Evolutionary conservation across 1,139 yeast species (phyloP), one percentile per base, ranked within the genome.

Genomic region (Yamadazyma conglobata): DNA sequence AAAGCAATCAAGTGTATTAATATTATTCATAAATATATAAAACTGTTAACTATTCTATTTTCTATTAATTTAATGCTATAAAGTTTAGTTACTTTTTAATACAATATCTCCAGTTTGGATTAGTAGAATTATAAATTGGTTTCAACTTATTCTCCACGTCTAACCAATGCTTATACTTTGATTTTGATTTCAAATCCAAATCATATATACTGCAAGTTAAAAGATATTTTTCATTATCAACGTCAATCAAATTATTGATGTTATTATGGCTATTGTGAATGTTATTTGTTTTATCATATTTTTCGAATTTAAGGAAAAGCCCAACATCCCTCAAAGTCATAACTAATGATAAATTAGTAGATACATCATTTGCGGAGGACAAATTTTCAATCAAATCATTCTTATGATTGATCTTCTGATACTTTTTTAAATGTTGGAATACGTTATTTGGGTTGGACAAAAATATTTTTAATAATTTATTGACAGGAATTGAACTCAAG

Each of bases 291-390:
- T 38, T 45, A 39, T 62, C 56, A 32, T 51, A 58, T 38, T 58
- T 59, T 39, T 61, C 69, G 42, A 72, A 55, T 31, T 58, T 61
- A 23, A 71, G 46, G 37, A 75, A 70, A 10, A 76, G 42, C 2
- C 80, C 77, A 12, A 73, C 73, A 46, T 76, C 82, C 38, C 79
- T 56, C 33, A 76, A 47, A 0, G 81, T 70, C 81, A 76, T 76
- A 3, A 70, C 65, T 13, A 68, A 50, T 6, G 66, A 58, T 25
- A 76, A 46, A 25, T 58, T 63, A 5, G 62, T 64, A 43, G 64
- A 60, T 4, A 73, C 77, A 40, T 71, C 77, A 3, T 56, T 47
- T 13, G 53, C 55, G 2, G 60, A 52, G 0, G 56, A 47, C 25
- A 74, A 45, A 29, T 56, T 61, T 27, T 53, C 44, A 34, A 67